Evolutionary conservation across 257 asterid species (phyloP).

Genomic region (Vinca minor): DNA sequence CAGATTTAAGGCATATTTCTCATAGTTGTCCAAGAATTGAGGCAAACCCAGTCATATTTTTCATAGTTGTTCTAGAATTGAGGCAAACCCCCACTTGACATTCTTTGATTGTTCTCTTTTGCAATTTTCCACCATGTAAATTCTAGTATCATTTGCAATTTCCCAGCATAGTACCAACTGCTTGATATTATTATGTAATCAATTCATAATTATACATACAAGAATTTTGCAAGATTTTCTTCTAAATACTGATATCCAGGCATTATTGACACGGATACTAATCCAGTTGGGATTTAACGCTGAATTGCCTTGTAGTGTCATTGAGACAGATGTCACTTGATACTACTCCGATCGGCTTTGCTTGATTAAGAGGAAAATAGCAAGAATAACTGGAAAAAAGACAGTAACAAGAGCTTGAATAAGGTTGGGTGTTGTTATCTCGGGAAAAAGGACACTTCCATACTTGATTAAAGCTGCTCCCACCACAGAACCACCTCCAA

Average conservation of each 20-base stretch:
- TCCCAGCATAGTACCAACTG: not conserved
- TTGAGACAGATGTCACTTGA: too few species aligned
- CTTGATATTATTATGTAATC: not conserved
- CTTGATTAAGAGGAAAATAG: conserved; percentile 32
- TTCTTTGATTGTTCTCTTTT: conserved; percentile 3
- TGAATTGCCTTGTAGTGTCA: too few species aligned
- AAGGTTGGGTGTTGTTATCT: conserved; percentile 43
- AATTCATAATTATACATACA: not conserved
- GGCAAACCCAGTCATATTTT: too few species aligned
- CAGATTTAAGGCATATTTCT: too few species aligned
- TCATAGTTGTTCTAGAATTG: conserved; percentile 4
- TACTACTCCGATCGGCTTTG: conserved; percentile 31
- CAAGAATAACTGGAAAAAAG: conserved; percentile 39
- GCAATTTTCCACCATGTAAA: conserved; percentile 4
- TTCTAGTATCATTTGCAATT: not conserved
- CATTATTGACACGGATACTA: too few species aligned
- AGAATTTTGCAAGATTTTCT: not conserved
- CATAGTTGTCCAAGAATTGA: too few species aligned
- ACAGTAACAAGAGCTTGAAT: conserved; percentile 38
- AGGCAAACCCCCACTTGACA: conserved; percentile 1
- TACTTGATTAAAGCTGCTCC: conserved; percentile 68
- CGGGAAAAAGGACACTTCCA: conserved; percentile 50
- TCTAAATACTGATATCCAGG: not conserved
- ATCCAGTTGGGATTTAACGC: too few species aligned
- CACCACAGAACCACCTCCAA: conserved; percentile 51